Percentiles rank a stretch among this genome's conserved stretches.
phyloP scores from a whole-genome alignment of 2,329 filamentous ascomycete species.

The Epichloe festucae region DNA sequence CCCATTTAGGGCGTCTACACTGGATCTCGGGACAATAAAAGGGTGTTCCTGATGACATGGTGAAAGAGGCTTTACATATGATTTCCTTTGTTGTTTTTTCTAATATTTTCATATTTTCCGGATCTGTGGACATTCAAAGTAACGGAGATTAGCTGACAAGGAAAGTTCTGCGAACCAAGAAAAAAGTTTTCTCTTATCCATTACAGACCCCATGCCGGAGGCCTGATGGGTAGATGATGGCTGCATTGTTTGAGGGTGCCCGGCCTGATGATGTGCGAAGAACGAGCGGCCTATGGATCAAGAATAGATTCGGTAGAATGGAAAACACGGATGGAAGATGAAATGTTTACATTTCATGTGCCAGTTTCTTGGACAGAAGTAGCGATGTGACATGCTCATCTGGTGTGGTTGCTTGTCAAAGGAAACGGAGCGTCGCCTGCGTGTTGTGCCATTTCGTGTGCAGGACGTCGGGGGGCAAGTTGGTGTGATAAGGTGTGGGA shows the following conservation, averaged over 20 bases:
- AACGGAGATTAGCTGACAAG: constrained; percentile 11
- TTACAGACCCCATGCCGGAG: constrained; percentile 12
- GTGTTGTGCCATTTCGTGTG: too few species aligned
- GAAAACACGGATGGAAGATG: constrained; percentile 12
- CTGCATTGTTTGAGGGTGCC: constrained; percentile 8
- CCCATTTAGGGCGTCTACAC: constrained; percentile 2
- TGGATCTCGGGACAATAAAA: constrained; percentile 1
- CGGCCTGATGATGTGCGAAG: constrained; percentile 8
- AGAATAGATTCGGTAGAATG: constrained; percentile 27
- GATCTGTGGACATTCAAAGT: constrained; percentile 19
- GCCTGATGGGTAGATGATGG: constrained; percentile 17
- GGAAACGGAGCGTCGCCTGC: too few species aligned
- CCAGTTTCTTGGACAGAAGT: too few species aligned
- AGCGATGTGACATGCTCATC: too few species aligned
- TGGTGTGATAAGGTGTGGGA: too few species aligned
- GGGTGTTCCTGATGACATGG: constrained; percentile 1
- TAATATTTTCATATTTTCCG: constrained; percentile 7
- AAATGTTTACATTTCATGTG: too few species aligned
- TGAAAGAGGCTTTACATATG: constrained; percentile 4
- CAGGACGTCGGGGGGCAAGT: too few species aligned
- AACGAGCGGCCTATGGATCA: constrained; percentile 17
- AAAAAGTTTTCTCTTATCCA: constrained; percentile 14
- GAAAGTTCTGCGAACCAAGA: constrained; percentile 19
- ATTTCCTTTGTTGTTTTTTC: constrained; percentile 10
- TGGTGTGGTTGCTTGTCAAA: too few species aligned